Evolutionary conservation across 192 early-diverging fungal genomes (phyloP).

Genomic region (Entrophospora sp.): DNA sequence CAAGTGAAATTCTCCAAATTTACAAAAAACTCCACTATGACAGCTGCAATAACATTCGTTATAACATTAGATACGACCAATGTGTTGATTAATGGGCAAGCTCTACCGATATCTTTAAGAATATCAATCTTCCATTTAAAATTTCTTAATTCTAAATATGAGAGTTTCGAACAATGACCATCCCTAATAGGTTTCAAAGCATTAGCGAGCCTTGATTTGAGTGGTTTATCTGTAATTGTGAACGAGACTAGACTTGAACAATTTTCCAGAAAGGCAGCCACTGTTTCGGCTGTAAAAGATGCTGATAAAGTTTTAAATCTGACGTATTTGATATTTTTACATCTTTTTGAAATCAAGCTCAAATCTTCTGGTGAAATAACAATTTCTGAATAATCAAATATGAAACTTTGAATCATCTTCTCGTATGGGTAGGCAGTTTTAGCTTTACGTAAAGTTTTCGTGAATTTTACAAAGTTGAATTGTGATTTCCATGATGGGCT

Average conservation of each 20-base stretch:
- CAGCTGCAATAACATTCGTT: background rate
- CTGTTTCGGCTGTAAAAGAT: background rate
- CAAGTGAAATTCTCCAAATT: background rate
- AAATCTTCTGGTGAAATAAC: background rate
- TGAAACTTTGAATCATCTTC: background rate
- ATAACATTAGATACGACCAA: background rate
- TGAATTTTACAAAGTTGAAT: background rate
- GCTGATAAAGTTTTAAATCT: background rate
- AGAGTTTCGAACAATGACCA: background rate
- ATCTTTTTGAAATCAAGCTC: background rate
- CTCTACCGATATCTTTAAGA: background rate
- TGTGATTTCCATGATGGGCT: background rate
- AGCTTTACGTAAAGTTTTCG: background rate
- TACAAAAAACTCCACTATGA: background rate
- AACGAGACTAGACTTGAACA: background rate
- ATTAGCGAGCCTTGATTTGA: background rate
- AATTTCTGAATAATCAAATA: background rate
- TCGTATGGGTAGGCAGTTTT: background rate
- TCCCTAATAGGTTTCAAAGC: background rate
- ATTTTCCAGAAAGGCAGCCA: background rate
- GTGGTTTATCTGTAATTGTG: background rate
- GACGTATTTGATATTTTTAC: background rate
- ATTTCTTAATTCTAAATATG: background rate
- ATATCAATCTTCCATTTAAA: conserved; percentile 9
- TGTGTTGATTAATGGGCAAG: background rate